Percentiles rank a stretch among this genome's conserved stretches.
Evolutionary conservation across 2,329 filamentous ascomycete genomes (phyloP).

Genomic region (Cercospora sp.): DNA sequence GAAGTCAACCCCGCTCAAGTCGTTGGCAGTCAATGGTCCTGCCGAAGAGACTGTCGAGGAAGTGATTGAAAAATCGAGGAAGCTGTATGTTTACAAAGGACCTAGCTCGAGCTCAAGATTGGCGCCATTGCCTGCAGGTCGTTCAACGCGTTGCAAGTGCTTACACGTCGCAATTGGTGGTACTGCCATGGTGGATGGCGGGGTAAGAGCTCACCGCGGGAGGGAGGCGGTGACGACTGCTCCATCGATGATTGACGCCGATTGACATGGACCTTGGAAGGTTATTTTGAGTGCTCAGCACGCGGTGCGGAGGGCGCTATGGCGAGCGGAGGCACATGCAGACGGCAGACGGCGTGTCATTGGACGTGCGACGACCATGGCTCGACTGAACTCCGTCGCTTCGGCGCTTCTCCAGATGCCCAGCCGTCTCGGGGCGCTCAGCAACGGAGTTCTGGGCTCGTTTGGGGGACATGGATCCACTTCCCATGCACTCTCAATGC

Average conservation of each 20-base stretch:
- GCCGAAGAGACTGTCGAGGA: neutral
- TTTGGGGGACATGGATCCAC: neutral
- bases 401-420: slow-evolving; percentile 8
- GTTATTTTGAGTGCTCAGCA: neutral
- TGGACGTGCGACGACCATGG: neutral
- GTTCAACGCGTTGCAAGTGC: slow-evolving; percentile 13
- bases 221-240: neutral
- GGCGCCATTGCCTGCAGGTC: slow-evolving; percentile 9
- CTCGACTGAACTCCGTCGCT: neutral
- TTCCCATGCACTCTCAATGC: neutral
- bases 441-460: neutral
- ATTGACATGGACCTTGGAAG: slow-evolving; percentile 1
- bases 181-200: slow-evolving; percentile 9
- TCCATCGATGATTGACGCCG: neutral
- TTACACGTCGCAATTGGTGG: slow-evolving; percentile 1
- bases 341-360: neutral
- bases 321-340: neutral
- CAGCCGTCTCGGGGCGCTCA: neutral
- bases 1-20: neutral
- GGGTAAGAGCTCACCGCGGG: slow-evolving; percentile 1
- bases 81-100: slow-evolving; percentile 6
- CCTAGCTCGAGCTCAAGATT: slow-evolving; percentile 11
- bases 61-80: neutral
- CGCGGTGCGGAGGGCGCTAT: neutral
- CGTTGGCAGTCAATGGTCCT: neutral